A percentile compares a stretch with the other conserved stretches of the same genome.
Conservation (phyloP, 441 rosid genomes). For the Aleurites moluccanus region DNA sequence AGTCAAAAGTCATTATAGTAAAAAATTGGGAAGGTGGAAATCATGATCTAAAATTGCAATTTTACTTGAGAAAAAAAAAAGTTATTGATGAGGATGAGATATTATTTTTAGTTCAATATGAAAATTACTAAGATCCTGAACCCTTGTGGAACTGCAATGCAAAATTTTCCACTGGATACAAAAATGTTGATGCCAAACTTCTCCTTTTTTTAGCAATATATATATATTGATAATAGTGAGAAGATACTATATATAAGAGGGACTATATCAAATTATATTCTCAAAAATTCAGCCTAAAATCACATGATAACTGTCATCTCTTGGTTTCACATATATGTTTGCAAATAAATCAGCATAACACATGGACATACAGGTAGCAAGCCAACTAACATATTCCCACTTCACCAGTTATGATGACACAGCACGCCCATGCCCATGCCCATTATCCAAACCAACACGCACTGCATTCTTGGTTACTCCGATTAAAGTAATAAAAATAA, state of each 20-base stretch:
- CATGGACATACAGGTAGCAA: background rate
- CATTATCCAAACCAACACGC: background rate
- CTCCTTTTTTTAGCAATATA: background rate
- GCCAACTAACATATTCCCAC: background rate
- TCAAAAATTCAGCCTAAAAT: background rate
- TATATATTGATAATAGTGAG: background rate
- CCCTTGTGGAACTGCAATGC: background rate
- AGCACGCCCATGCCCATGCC: background rate
- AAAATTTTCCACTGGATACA: background rate
- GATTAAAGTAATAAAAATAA: background rate
- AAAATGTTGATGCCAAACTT: background rate
- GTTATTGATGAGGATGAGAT: background rate
- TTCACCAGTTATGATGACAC: background rate
- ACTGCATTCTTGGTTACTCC: background rate
- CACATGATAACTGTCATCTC: background rate
- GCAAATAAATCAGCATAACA: background rate
- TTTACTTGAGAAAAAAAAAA: background rate
- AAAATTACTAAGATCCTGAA: no score
- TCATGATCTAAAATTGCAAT: background rate
- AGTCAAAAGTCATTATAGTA: background rate
- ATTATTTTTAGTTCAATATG: no score
- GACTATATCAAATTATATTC: background rate
- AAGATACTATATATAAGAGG: background rate
- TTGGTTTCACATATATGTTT: background rate
- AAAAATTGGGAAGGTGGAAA: background rate